Base-by-base conservation (phyloP, 306 rosid species). In the Fagus sylvatica region DNA sequence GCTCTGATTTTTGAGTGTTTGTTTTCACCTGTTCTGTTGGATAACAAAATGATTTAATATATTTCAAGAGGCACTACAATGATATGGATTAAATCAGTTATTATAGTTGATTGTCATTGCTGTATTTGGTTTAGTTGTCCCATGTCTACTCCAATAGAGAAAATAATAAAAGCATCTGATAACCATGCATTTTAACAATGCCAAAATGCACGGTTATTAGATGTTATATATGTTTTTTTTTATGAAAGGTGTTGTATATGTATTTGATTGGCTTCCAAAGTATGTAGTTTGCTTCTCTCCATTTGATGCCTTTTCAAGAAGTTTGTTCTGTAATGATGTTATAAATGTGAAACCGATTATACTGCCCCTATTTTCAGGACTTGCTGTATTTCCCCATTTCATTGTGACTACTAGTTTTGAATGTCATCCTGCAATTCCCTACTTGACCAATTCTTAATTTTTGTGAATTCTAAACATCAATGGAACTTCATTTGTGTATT, bases 1-100 rank as follows among this genome's bases (percentile, higher is more conserved):
- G 76, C 86, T 75, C 81, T 75, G 69, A 32, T 72, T 84, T 88
- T 82, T 66, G 77, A 54, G 80, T 84, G 86, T 78, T 84, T 76
- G 79, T 76, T 74, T 71, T 74, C 10, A 37, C 64, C 7, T 75
- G 51, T 48, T 66, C 67, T 22, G 67, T 80, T 78, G 39, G 79
- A 80, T 67, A 69, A 78, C 72, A 53, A 51, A 74, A 80, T 76
- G 61, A 19, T 16, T 46, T 73, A 76, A 79, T 83, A 80, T 79
- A 74, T 37, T 84, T 74, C 71, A 49, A 77, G 46, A 37, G 66
- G 68, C 70, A 72, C 76, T 70, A 57, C n/a, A 72, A 53, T 74
- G 61, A 76, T 69, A 73, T 71, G 53, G 51, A 53, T 59, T 68
- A 73, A 49, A 69, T 59, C 71, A 53, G 72, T 54, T 73, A 41